Base-by-base conservation (phyloP, 108 stramenopile species). In the Discostella pseudostelligera region DNA sequence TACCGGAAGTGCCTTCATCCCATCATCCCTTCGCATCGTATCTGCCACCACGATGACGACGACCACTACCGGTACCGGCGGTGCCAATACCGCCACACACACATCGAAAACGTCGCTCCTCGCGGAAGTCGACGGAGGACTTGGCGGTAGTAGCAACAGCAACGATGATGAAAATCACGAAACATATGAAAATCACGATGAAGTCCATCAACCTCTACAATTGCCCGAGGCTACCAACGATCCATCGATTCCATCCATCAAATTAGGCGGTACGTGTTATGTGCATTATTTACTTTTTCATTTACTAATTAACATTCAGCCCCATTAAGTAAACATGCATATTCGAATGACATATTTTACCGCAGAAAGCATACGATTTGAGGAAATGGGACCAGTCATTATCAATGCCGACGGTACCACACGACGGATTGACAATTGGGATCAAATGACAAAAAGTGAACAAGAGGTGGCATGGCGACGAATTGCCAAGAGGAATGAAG, bases 381-480 rank as follows among this genome's bases (percentile, higher is more conserved):
- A 88, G 64, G 76, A 83, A 65, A 80, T 86, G 78, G 93, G 93
- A 16, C 93, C 93, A 5, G 83, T 94, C 39, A 94, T 94, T 59
- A 80, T 94, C 24, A 94, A 94, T 76, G 50, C 81, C 11, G 93
- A 94, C 61, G 89, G 93, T 8, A 69, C 87, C 13, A 90, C 88
- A 3, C 69, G 87, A 39, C 57, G 83, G 36, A 94, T 94, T 55
- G 85, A 72, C 26, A 94, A 94, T 65, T 94, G 93, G 93, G 87
- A 89, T 67, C 51, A 81, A 65, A 66, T 94, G 79, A 82, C 89
- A 39, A 78, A 90, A 57, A 45, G 78, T 1, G 93, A 94, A 61
- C 81, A 85, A 68, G 69, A 89, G 62, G 85, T 87, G 46, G 81
- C 89, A 2, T 94, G 93, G 93, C 81, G 93, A 69, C 70, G 93